Evolutionary conservation across 78 protist species (phyloP), one percentile per base, ranked within the genome.

Genomic region (Dictyostelium citrinum): DNA sequence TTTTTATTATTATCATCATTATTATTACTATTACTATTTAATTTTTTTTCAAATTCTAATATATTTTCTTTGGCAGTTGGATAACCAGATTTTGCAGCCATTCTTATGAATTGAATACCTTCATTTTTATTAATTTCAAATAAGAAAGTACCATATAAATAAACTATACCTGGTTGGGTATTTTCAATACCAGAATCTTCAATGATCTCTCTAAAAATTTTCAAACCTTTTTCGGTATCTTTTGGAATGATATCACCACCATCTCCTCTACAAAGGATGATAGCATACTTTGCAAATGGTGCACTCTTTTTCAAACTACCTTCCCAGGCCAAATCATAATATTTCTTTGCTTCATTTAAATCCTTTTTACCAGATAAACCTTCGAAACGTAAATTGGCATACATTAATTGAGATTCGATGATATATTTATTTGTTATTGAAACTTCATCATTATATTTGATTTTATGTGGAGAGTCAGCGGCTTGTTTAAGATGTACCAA

Each of bases 211-310:
- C 33, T 70, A 29, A 70, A 70, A 14, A 70, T 31, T 70, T 11
- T 16, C 35, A 70, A 70, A 70, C 77, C 77, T 31, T 20, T 31
- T 33, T 70, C 77, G 5, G 5, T 14, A 16, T 70, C 77, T 70
- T 70, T 70, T 70, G 77, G 77, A 70, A 70, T 70, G 22, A 70
- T 33, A 70, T 70, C 77, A 14, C 39, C 77, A 70, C 77, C 77
- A 33, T 70, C 77, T 33, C 77, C 77, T 70, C 77, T 70, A 70
- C 77, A 70, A 12, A 70, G 43, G 45, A 70, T 70, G 6, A 70
- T 70, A 14, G 77, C 77, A 31, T 70, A 70, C 20, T 70, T 70
- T 11, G 77, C 77, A 16, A 70, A 70, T 14, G 43, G 39, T 29
- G 77, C 77, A 70, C 77, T 17, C 20, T 70, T 70, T 33, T 10